Base-by-base conservation (phyloP, 345 rosid genomes). In the Salix koriyanagi region DNA sequence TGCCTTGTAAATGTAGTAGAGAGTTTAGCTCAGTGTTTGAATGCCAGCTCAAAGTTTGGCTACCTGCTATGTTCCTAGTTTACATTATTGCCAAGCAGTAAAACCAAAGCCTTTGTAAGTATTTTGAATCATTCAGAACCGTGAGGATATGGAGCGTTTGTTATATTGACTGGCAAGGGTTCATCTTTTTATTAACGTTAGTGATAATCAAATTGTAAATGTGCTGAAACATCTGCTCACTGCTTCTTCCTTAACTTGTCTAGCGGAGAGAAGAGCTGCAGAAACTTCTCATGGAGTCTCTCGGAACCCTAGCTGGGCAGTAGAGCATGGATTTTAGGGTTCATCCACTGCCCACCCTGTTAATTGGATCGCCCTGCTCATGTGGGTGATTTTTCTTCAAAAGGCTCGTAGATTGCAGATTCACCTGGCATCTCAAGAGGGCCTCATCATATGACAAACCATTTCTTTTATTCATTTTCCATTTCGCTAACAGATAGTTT, bases 231-330 rank as follows among this genome's bases (percentile, higher is more conserved):
- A 34, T 25, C 44, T 62, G 48, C 75, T 80, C 7, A 54, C 18
- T 58, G 14, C 25, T 73, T 62, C 32, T 72, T 76, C 48, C 44
- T 67, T 81, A 50, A 71, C 58, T 74, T 86, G 76, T 74, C 34
- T 65, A 92, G 89, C 86, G 92, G 79, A 90, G 99, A 85, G 94
- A 95, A 79, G 96, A 91, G 79, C 91, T 93, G 28, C 97, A 86
- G 44, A 76, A 82, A 79, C 90, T 90, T 73, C 90, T 93, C n/a
- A 87, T 84, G 80, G 97, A 92, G 81, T 88, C 97, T 71, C 87
- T 89, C 1, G 89, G 82, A 72, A 88, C 96, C 34, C 83, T 92
- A 71, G 94, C 91, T 32, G 96, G 91, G 3, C 80, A 80, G 67
- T 80, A 80, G 62, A 9, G 26, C 56, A 18, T 28, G 10, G 65